Percentiles rank a stretch among this genome's conserved stretches.
Conservation (phyloP, 164 flowering plant genomes). For the Buxus sempervirens region DNA sequence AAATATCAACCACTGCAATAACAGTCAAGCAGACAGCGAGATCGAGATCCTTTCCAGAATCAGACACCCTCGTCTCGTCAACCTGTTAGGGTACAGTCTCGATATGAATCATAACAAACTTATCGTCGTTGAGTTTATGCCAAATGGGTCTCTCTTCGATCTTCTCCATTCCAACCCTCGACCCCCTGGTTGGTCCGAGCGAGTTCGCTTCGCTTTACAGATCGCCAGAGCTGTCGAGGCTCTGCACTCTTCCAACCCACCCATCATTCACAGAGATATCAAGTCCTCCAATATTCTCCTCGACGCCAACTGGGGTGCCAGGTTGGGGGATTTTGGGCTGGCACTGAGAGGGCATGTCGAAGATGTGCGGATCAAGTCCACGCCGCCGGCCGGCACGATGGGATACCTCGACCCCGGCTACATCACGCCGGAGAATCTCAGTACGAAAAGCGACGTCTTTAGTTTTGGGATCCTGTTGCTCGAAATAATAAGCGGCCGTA, state of each 20-base stretch:
- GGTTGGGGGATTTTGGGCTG: constrained; percentile 80
- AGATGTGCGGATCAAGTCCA: constrained; percentile 47
- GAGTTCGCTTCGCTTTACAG: constrained; percentile 59
- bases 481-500: constrained; percentile 69
- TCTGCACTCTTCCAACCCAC: constrained; percentile 70
- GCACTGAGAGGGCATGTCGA: constrained; percentile 74
- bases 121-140: constrained; percentile 63
- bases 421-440: constrained; percentile 14
- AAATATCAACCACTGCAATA: too few species aligned
- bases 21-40: too few species aligned
- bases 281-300: constrained; percentile 79
- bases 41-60: too few species aligned
- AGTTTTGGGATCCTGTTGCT: constrained; percentile 71
- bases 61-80: too few species aligned
- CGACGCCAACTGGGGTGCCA: constrained; percentile 51
- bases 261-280: constrained; percentile 86
- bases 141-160: constrained; percentile 70
- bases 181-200: constrained; percentile 56
- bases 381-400: constrained; percentile 84
- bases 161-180: constrained; percentile 40
- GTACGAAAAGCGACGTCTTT: constrained; percentile 24
- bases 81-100: too few species aligned
- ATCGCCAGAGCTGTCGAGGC: constrained; percentile 52
- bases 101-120: constrained; percentile 14
- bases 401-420: constrained; percentile 80